phyloP scores from a whole-genome alignment of 495 filamentous ascomycete species.

The Chaetomidium leptoderma region DNA sequence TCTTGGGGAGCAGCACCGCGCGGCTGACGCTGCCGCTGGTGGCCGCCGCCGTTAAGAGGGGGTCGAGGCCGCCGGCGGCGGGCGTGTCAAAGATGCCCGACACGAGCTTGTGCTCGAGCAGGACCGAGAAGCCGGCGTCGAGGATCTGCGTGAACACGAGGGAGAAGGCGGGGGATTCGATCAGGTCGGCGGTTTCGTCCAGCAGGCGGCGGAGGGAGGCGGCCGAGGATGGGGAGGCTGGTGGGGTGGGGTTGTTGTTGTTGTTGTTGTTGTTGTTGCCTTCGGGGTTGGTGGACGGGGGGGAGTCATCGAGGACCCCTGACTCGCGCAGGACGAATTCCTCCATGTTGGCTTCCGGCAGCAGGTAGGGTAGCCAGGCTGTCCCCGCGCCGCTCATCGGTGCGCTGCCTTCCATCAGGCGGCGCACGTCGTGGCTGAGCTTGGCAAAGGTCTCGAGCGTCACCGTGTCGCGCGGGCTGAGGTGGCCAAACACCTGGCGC shows the following conservation, averaged over 20 bases:
- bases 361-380: conserved; percentile 79
- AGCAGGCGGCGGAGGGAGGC: conserved; percentile 76
- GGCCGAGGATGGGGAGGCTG: conserved; percentile 32
- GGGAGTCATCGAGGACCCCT: conserved; percentile 62
- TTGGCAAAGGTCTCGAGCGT: conserved; percentile 71
- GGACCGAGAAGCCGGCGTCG: conserved; percentile 75
- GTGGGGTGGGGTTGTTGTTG: conserved; percentile 38
- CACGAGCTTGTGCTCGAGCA: conserved; percentile 74
- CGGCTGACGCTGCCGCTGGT: conserved; percentile 39
- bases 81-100: conserved; percentile 67
- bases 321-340: conserved; percentile 77
- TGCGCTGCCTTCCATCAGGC: conserved; percentile 73
- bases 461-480: conserved; percentile 85
- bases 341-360: conserved; percentile 75
- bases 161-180: conserved; percentile 87
- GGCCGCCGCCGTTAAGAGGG: conserved; percentile 16
- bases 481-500: conserved; percentile 74
- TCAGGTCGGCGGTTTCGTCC: conserved; percentile 91
- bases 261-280: not conserved
- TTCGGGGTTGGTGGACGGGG: conserved; percentile 19
- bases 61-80: conserved; percentile 20
- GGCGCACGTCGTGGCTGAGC: conserved; percentile 72
- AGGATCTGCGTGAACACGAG: conserved; percentile 80
- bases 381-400: conserved; percentile 57
- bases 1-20: conserved; percentile 77